These are phyloP conservation scores for Cordyceps fumosorosea DNA, from an alignment of 2,329 filamentous ascomycete genomes.

Conservation along the genomic window DNA sequence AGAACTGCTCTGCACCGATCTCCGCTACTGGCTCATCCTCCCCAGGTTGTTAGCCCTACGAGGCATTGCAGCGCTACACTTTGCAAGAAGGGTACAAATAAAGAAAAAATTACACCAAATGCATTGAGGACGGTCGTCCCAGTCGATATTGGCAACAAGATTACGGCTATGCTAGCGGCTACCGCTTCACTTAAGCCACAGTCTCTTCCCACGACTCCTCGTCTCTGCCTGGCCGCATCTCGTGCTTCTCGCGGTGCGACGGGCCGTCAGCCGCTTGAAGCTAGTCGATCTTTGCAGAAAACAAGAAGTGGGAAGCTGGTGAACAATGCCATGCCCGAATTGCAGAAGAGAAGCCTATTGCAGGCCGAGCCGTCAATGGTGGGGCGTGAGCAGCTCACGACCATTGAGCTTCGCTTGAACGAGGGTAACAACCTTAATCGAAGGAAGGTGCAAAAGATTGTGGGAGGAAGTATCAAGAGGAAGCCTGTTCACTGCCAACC, in stretches of 20 bases:
- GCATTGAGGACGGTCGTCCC: neutral
- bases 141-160: constrained; percentile 22
- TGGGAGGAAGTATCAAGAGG: constrained; percentile 23
- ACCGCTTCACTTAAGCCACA: constrained; percentile 28
- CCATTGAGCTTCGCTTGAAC: constrained; percentile 27
- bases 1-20: neutral
- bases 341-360: neutral
- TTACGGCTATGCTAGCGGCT: constrained; percentile 31
- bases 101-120: neutral
- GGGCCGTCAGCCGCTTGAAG: neutral
- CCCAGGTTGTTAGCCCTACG: too few relatives aligned
- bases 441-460: constrained; percentile 28
- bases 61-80: neutral
- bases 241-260: neutral
- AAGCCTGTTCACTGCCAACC: constrained; percentile 22
- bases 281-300: neutral
- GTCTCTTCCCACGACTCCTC: constrained; percentile 15
- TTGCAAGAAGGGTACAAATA: neutral
- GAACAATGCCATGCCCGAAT: neutral
- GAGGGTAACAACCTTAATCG: constrained; percentile 29
- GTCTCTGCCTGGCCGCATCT: neutral
- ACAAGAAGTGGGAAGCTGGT: neutral
- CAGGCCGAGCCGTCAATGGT: neutral
- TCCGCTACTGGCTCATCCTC: neutral
- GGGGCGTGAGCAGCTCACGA: constrained; percentile 19